Evolutionary conservation across 352 stramenopile species (phyloP), one percentile per base, ranked within the genome.

Genomic region (Pythium angustatum): DNA sequence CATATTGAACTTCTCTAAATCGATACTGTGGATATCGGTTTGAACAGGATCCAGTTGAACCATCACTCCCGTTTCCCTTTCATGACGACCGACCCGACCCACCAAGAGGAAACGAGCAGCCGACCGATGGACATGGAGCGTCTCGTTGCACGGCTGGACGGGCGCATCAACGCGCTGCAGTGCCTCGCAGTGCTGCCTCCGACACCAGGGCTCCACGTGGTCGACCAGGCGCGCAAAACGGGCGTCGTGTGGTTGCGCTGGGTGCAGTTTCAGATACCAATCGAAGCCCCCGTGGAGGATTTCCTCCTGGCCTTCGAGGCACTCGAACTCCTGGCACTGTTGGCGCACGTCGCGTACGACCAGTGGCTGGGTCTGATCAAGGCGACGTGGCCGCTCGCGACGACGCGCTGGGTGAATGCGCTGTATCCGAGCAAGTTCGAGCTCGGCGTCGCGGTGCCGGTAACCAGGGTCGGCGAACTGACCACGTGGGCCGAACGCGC

Each of bases 181-280:
- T 12, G 19, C 47, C 19, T 21, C 11, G 24, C 30, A 12, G 22
- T 21, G 47, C 47, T 54, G 5, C 47, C 47, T 9, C 24, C 15
- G 24, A 9, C 7, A 7, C 47, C 24, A n/a, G 17, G 26, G 24
- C 24, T 22, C 11, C 47, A 54, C 7, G 8, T 33, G 15, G 21
- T 38, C 22, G 47, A 54, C 47, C 26, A 10, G 27, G 47, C 47
- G 47, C 47, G 24, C 12, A 9, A 12, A 3, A 38, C 24, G 2
- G 44, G 47, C 47, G 27, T 54, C 47, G 27, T 54, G 24, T 54
- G 27, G 47, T 12, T 54, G 47, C 19, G 15, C 2, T 54, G 47
- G 47, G 17, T 8, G 7, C 34, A 15, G 34, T 15, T 41, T 10
- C 34, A 14, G 2, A 24, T 19, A 19, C 40, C 15, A 7, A 19